These are phyloP conservation scores for Pythium oligandrum DNA, from an alignment of 352 stramenopile genomes.

Conservation along the genomic window DNA sequence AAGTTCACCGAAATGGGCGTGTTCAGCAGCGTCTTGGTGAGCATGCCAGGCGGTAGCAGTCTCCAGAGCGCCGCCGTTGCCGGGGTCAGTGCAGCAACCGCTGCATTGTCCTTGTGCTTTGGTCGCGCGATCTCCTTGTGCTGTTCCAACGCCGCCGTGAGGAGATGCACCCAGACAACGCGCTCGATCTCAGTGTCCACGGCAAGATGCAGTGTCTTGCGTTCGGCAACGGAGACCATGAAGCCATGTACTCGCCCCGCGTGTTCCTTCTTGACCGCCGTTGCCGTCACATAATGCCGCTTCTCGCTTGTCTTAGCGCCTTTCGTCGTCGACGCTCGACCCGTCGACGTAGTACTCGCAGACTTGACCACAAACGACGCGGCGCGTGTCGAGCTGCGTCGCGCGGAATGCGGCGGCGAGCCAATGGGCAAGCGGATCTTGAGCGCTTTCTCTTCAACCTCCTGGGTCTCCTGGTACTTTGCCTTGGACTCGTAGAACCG, in stretches of 20 bases:
- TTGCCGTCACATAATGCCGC: constrained; percentile 54
- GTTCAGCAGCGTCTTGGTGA: constrained; percentile 43
- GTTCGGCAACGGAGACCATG: constrained; percentile 31
- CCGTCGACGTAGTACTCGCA: neutral
- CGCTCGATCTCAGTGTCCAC: constrained; percentile 69
- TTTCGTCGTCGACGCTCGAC: neutral
- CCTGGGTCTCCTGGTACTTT: constrained; percentile 41
- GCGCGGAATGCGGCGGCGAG: constrained; percentile 20
- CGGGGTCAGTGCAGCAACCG: constrained; percentile 8
- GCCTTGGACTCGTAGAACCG: constrained; percentile 66
- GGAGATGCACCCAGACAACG: constrained; percentile 69
- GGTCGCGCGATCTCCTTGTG: constrained; percentile 34
- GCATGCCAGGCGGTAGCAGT: constrained; percentile 23
- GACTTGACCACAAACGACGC: constrained; percentile 5
- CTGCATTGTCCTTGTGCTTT: constrained; percentile 14
- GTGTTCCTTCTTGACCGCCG: constrained; percentile 50
- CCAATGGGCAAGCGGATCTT: constrained; percentile 18
- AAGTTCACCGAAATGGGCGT: constrained; percentile 58
- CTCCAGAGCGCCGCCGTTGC: constrained; percentile 20
- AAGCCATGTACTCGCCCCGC: constrained; percentile 57
- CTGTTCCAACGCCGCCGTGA: constrained; percentile 60
- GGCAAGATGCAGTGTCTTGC: constrained; percentile 60
- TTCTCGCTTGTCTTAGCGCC: constrained; percentile 21
- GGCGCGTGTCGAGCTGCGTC: constrained; percentile 18
- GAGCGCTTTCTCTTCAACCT: constrained; percentile 27